phyloP scores from a whole-genome alignment of 2,329 filamentous ascomycete genomes.

The Bipolaris zeicola region DNA sequence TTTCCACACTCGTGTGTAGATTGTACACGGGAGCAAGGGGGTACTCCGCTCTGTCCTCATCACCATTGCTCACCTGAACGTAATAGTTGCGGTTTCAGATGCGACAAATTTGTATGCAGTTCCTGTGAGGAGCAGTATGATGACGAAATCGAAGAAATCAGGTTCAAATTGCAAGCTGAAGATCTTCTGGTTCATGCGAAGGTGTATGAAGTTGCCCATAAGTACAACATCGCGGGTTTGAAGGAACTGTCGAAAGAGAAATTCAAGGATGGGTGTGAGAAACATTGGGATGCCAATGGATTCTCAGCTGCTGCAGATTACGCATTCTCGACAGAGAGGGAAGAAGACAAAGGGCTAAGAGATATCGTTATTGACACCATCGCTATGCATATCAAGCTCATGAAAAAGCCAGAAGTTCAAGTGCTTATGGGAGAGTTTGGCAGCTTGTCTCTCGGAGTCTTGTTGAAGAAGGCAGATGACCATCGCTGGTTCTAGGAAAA shows the following conservation, averaged over 20 bases:
- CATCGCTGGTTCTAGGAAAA: not conserved
- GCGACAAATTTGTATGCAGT: too few species aligned
- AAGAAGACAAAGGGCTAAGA: constrained; percentile 39
- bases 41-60: too few species aligned
- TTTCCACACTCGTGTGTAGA: too few species aligned
- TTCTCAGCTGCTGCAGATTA: constrained; percentile 34
- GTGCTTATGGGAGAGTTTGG: constrained; percentile 13
- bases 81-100: too few species aligned
- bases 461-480: constrained; percentile 1
- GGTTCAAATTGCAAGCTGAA: too few species aligned
- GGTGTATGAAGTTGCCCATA: constrained; percentile 25
- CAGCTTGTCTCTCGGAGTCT: constrained; percentile 6
- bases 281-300: constrained; percentile 22
- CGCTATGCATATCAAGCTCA: constrained; percentile 20
- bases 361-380: constrained; percentile 35
- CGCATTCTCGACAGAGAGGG: constrained; percentile 31
- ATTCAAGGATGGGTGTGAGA: not conserved
- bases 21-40: too few species aligned
- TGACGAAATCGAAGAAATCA: too few species aligned
- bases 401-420: constrained; percentile 14
- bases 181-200: constrained; percentile 4
- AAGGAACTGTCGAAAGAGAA: not conserved
- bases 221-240: constrained; percentile 6
- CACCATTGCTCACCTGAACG: too few species aligned
- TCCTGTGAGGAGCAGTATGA: too few species aligned